These are phyloP conservation scores for Penicillium angulare DNA, from an alignment of 495 filamentous ascomycete species.

Conservation along the genomic window DNA sequence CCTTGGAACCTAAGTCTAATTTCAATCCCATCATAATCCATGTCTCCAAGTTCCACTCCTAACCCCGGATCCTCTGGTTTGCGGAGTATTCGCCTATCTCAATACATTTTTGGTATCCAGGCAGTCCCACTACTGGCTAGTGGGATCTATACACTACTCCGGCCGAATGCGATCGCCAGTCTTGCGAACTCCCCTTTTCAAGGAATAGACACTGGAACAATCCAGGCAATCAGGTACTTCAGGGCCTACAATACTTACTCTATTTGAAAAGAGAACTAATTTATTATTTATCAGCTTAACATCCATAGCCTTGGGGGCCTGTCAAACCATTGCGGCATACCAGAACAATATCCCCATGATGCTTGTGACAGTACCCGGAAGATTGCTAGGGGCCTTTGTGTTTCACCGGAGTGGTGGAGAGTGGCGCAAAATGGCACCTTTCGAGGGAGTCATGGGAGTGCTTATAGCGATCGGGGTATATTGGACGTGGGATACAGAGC, in stretches of 20 bases:
- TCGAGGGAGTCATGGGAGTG: conserved; percentile 22
- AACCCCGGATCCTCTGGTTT: no score
- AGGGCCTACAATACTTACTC: no score
- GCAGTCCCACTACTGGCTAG: conserved; percentile 17
- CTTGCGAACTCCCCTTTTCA: conserved; percentile 13
- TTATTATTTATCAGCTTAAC: conserved; percentile 11
- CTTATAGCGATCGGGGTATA: conserved; percentile 17
- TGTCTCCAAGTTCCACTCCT: neutral
- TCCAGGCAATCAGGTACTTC: conserved; percentile 24
- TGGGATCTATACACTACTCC: conserved; percentile 20
- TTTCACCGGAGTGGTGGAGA: conserved; percentile 16
- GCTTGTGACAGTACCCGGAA: conserved; percentile 18
- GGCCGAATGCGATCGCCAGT: conserved; percentile 8
- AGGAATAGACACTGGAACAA: conserved; percentile 15
- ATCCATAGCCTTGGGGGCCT: conserved; percentile 19
- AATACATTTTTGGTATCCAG: conserved; percentile 25
- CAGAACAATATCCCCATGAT: conserved; percentile 28
- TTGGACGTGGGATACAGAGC: conserved; percentile 15
- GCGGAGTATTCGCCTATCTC: conserved; percentile 9
- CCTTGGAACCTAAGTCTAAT: neutral
- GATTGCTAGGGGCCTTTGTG: conserved; percentile 19
- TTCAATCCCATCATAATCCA: no score
- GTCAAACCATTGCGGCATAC: conserved; percentile 21
- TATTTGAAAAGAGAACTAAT: neutral
- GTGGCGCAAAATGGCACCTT: conserved; percentile 24